Conservation (phyloP, 768 basidiomycete genomes). For the Cubamyces sp. region DNA sequence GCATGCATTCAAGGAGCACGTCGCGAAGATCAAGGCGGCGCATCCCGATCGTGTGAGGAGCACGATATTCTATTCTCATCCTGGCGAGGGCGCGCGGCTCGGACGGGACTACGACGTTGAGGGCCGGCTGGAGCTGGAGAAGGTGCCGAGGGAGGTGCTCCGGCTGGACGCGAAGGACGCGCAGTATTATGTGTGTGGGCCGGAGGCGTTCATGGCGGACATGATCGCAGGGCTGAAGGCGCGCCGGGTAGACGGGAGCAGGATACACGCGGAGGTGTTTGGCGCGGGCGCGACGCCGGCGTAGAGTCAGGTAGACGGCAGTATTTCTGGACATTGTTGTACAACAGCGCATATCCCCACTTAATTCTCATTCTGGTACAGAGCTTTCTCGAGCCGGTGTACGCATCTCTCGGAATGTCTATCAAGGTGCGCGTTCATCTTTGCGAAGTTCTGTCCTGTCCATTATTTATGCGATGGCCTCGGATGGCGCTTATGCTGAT, state of each 20-base stretch:
- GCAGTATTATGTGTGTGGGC: constrained; percentile 32
- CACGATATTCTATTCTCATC: constrained; percentile 23
- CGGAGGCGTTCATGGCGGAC: constrained; percentile 29
- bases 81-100: constrained; percentile 14
- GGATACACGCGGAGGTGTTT: constrained; percentile 29
- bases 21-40: constrained; percentile 13
- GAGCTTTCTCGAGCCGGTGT: too few relatives aligned
- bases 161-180: constrained; percentile 19
- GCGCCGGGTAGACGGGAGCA: constrained; percentile 18
- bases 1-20: constrained; percentile 26
- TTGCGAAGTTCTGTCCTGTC: too few relatives aligned
- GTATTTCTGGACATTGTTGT: neutral
- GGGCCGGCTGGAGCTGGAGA: constrained; percentile 23
- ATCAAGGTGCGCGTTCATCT: too few relatives aligned
- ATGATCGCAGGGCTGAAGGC: constrained; percentile 21
- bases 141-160: constrained; percentile 15
- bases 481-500: too few relatives aligned
- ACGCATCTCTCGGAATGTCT: too few relatives aligned
- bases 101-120: constrained; percentile 25
- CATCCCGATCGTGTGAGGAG: constrained; percentile 20
- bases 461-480: too few relatives aligned
- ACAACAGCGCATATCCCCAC: neutral
- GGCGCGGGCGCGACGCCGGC: constrained; percentile 25
- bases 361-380: too few relatives aligned
- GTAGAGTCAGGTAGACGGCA: neutral